A percentile compares a stretch with the other conserved stretches of the same genome.
phyloP scores from a whole-genome alignment of 2,329 filamentous ascomycete species.

The Colletotrichum magnum region DNA sequence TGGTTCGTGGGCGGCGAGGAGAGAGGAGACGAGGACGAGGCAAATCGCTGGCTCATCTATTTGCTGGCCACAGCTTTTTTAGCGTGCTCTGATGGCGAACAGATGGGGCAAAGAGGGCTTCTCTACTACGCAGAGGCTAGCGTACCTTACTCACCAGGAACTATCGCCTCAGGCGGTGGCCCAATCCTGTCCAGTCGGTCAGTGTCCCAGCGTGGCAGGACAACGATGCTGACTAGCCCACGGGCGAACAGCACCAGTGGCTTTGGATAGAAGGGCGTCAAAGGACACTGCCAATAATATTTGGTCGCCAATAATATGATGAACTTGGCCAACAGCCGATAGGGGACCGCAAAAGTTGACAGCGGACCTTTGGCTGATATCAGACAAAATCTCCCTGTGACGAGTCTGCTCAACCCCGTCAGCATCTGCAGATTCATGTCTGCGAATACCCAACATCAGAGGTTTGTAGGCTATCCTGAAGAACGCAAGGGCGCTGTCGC shows the following conservation, averaged over 20 bases:
- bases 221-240: not conserved
- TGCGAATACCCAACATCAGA: slow-evolving; percentile 5
- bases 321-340: slow-evolving; percentile 16
- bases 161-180: slow-evolving; percentile 12
- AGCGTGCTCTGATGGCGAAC: slow-evolving; percentile 14
- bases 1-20: slow-evolving; percentile 29
- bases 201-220: not conserved
- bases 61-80: slow-evolving; percentile 3
- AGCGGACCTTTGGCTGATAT: slow-evolving; percentile 4
- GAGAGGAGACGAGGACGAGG: not conserved
- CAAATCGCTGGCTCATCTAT: not conserved
- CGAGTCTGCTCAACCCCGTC: not conserved
- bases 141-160: not conserved
- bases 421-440: not conserved
- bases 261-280: not conserved
- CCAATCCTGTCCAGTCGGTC: slow-evolving; percentile 3
- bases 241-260: not conserved
- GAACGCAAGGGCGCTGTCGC: not conserved
- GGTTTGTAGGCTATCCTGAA: not conserved
- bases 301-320: slow-evolving; percentile 6
- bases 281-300: not conserved
- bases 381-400: not conserved
- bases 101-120: not conserved
- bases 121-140: not conserved
- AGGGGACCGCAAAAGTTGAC: not conserved